Conservation (phyloP, 768 basidiomycete species). For the Mycena haematopus region DNA sequence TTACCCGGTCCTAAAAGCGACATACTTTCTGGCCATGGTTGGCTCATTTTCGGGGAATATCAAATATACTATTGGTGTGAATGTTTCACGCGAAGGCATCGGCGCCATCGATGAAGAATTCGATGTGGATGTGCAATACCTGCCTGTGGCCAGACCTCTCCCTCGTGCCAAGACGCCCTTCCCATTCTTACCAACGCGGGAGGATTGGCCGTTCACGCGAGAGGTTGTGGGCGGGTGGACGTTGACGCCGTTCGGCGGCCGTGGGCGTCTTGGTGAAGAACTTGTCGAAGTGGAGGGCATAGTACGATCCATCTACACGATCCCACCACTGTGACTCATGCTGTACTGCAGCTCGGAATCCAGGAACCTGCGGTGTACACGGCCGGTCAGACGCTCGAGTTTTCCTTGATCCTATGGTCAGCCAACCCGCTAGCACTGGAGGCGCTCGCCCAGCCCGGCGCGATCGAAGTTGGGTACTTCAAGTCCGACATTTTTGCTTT, state of each 20-base stretch:
- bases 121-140: conserved; percentile 22
- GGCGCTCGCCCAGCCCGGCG: conserved; percentile 28
- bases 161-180: conserved; percentile 19
- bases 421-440: conserved; percentile 22
- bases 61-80: conserved; percentile 20
- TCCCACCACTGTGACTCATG: not conserved
- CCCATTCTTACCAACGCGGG: conserved; percentile 26
- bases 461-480: conserved; percentile 23
- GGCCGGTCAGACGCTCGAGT: conserved; percentile 18
- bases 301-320: not conserved
- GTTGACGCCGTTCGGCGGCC: conserved; percentile 28
- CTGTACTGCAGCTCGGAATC: conserved; percentile 23
- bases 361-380: conserved; percentile 24
- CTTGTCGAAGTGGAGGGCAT: conserved; percentile 26
- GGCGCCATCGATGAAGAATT: conserved; percentile 26
- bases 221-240: conserved; percentile 30
- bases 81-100: conserved; percentile 26
- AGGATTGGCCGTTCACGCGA: conserved; percentile 29
- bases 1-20: conserved; percentile 3
- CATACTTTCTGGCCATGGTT: conserved; percentile 10
- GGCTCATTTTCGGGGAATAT: conserved; percentile 21
- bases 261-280: conserved; percentile 27
- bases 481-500: conserved; percentile 24
- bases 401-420: conserved; percentile 21
- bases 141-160: conserved; percentile 14